A percentile compares a stretch with the other conserved stretches of the same genome.
These are phyloP conservation scores for Candida multigemmis DNA, from an alignment of 805 yeast species.

Conservation along the genomic window DNA sequence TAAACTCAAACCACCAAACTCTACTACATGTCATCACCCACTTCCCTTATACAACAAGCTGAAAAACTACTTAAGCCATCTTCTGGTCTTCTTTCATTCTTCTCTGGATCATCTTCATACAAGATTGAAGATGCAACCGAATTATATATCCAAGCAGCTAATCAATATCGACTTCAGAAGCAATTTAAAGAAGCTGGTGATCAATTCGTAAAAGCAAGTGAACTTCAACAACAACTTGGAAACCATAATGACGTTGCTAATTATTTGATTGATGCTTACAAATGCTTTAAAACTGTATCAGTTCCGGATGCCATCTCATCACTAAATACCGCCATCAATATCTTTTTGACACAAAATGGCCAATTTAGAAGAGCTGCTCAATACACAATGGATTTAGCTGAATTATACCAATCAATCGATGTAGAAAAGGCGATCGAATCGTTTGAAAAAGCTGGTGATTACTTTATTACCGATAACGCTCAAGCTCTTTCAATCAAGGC, in stretches of 20 bases:
- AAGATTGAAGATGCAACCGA: slow-evolving; percentile 91
- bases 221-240: slow-evolving; percentile 62
- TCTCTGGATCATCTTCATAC: slow-evolving; percentile 56
- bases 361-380: slow-evolving; percentile 96
- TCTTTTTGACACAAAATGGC: slow-evolving; percentile 77
- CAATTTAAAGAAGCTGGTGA: slow-evolving; percentile 70
- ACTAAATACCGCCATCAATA: slow-evolving; percentile 65
- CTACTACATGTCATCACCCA: slow-evolving; percentile 41
- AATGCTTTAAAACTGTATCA: slow-evolving; percentile 67
- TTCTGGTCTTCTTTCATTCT: slow-evolving; percentile 56
- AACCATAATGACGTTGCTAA: slow-evolving; percentile 88
- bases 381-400: slow-evolving; percentile 85
- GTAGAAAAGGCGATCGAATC: slow-evolving; percentile 59
- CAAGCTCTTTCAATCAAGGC: slow-evolving; percentile 86
- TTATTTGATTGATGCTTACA: slow-evolving; percentile 82
- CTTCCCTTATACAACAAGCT: slow-evolving; percentile 33
- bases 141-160: slow-evolving; percentile 87
- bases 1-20: too few relatives aligned
- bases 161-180: slow-evolving; percentile 68
- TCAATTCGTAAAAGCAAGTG: slow-evolving; percentile 81
- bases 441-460: slow-evolving; percentile 92
- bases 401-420: slow-evolving; percentile 65
- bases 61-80: slow-evolving; percentile 44
- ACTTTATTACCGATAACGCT: slow-evolving; percentile 91
- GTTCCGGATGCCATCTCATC: slow-evolving; percentile 73